Percentiles rank a stretch among this genome's conserved stretches.
Evolutionary conservation across 2,329 filamentous ascomycete species (phyloP).

Genomic region (Neocatenulostroma microsporum): DNA sequence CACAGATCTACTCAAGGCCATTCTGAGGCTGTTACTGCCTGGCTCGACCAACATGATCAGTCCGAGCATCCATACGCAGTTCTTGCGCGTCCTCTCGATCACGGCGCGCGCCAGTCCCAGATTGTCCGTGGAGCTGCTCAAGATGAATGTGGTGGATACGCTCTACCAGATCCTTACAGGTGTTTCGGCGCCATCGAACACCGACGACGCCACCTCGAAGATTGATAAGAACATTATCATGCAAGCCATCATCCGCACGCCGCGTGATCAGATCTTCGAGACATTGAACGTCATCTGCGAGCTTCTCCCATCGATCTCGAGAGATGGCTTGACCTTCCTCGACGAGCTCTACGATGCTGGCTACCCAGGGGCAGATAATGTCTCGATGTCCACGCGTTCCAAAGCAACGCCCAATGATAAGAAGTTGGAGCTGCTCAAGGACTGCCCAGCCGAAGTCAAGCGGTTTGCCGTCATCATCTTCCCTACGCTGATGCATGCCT

Average conservation of each 20-base stretch:
- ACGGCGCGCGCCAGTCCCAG: conserved; percentile 81
- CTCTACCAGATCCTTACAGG: conserved; percentile 95
- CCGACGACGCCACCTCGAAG: conserved; percentile 70
- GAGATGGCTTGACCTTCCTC: conserved; percentile 46
- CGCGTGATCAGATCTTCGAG: conserved; percentile 92
- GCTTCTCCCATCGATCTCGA: conserved; percentile 68
- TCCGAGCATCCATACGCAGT: conserved; percentile 90
- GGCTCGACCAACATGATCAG: conserved; percentile 94
- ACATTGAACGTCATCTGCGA: conserved; percentile 97
- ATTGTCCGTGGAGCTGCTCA: conserved; percentile 82
- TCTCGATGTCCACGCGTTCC: conserved; percentile 35
- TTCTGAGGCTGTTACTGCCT: conserved; percentile 79
- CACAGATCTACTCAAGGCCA: conserved; percentile 72
- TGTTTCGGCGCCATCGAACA: conserved; percentile 77
- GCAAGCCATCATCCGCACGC: conserved; percentile 94
- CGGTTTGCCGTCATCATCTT: conserved; percentile 90
- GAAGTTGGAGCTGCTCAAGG: conserved; percentile 68
- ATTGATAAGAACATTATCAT: conserved; percentile 96
- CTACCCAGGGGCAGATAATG: conserved; percentile 40
- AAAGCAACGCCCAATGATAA: conserved; percentile 65
- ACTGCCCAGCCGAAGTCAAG: conserved; percentile 79
- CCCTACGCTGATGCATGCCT: conserved; percentile 90
- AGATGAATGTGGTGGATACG: conserved; percentile 95
- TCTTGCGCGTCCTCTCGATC: conserved; percentile 83
- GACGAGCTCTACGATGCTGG: conserved; percentile 44